Conservation (phyloP, 2,329 filamentous ascomycete genomes). For the Trichophyton mentagrophytes region DNA sequence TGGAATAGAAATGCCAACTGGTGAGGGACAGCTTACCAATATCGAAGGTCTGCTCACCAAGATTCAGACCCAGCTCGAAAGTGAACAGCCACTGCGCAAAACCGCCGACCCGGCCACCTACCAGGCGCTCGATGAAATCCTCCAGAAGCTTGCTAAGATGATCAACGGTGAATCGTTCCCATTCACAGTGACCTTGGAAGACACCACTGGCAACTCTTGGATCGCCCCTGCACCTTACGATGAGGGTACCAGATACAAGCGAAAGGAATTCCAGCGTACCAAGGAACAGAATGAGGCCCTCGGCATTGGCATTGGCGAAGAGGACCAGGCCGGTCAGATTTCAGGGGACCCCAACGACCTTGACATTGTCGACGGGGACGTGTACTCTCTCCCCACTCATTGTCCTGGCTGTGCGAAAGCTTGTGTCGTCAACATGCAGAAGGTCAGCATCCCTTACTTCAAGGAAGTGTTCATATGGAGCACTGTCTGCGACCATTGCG, state of each 20-base stretch:
- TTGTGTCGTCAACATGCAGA: slow-evolving; percentile 93
- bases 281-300: slow-evolving; percentile 76
- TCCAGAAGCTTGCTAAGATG: slow-evolving; percentile 64
- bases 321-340: slow-evolving; percentile 20
- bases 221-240: slow-evolving; percentile 70
- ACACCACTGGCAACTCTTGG: slow-evolving; percentile 91
- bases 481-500: slow-evolving; percentile 81
- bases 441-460: slow-evolving; percentile 96
- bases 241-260: slow-evolving; percentile 78
- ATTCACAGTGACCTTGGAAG: slow-evolving; percentile 78
- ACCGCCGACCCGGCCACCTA: slow-evolving; percentile 64
- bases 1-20: slow-evolving; percentile 83
- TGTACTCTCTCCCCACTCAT: slow-evolving; percentile 81
- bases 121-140: slow-evolving; percentile 63
- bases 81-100: slow-evolving; percentile 73
- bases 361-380: slow-evolving; percentile 82
- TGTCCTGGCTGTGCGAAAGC: slow-evolving; percentile 82
- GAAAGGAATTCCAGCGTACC: slow-evolving; percentile 70
- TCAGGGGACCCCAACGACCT: slow-evolving; percentile 51
- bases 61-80: slow-evolving; percentile 66
- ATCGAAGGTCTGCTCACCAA: slow-evolving; percentile 74
- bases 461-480: slow-evolving; percentile 95
- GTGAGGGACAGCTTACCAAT: slow-evolving; percentile 83
- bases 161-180: slow-evolving; percentile 65
- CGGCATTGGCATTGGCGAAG: slow-evolving; percentile 50